Percentiles rank a stretch among this genome's conserved stretches.
Evolutionary conservation across 352 stramenopile species (phyloP).

Genomic region (Hyaloperonospora arabidopsidis): DNA sequence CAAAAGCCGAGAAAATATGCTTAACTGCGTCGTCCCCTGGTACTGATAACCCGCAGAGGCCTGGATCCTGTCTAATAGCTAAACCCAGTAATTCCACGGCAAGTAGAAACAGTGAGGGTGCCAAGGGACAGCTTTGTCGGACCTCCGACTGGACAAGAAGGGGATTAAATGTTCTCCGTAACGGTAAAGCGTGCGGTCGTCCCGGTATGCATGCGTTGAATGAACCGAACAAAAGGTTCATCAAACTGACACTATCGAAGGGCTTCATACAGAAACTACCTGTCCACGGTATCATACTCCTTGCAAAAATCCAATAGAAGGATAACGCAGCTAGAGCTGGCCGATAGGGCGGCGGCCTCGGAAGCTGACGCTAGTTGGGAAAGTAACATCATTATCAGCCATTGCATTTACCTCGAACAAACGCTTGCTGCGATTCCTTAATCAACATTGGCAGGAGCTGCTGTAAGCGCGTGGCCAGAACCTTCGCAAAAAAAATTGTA

Average conservation of each 20-base stretch:
- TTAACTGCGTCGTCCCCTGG: too few species aligned
- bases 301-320: background rate
- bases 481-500: background rate
- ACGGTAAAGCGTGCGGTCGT: background rate
- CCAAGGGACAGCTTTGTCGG: background rate
- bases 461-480: background rate
- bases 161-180: background rate
- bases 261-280: background rate
- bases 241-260: background rate
- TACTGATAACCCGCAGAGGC: background rate
- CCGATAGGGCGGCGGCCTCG: too few species aligned
- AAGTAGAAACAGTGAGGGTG: too few species aligned
- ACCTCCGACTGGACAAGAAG: background rate
- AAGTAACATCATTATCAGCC: too few species aligned
- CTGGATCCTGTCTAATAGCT: background rate
- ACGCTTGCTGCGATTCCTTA: too few species aligned
- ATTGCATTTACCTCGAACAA: too few species aligned
- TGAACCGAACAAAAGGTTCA: background rate
- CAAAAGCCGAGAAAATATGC: background rate
- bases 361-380: too few species aligned
- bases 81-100: too few species aligned
- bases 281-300: background rate
- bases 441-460: too few species aligned
- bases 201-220: background rate
- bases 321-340: too few species aligned